Evolutionary conservation across 1,284 basidiomycete genomes (phyloP).

Genomic region (Trichosporon asahii): DNA sequence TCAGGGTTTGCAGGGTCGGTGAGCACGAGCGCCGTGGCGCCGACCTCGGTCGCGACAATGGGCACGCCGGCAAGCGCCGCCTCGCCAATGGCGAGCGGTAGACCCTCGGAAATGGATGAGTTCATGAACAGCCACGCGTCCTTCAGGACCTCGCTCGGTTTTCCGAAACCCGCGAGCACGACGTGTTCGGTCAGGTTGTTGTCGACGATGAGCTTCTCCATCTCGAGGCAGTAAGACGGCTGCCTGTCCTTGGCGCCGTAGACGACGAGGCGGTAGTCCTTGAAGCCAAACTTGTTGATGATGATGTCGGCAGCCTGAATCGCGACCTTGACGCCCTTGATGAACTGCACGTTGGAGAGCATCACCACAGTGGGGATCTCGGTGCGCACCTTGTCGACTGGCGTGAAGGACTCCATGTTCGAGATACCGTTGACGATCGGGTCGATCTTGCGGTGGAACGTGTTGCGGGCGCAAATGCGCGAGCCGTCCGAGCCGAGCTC

Average conservation of each 20-base stretch:
- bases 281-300: conserved; percentile 22
- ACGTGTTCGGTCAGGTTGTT: conserved; percentile 16
- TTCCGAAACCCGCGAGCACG: conserved; percentile 19
- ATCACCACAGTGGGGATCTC: conserved; percentile 20
- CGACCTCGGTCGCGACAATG: conserved; percentile 24
- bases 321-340: conserved; percentile 23
- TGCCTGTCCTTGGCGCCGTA: conserved; percentile 23
- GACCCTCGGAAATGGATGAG: conserved; percentile 22
- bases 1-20: conserved; percentile 15
- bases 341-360: conserved; percentile 23
- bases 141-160: conserved; percentile 20
- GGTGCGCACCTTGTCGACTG: conserved; percentile 18
- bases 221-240: conserved; percentile 21
- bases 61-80: conserved; percentile 21
- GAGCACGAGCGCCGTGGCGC: conserved; percentile 19
- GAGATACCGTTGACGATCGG: conserved; percentile 22
- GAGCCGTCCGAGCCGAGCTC: conserved; percentile 19
- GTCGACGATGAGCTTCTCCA: conserved; percentile 21
- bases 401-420: conserved; percentile 21
- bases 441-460: conserved; percentile 21
- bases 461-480: conserved; percentile 14
- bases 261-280: conserved; percentile 20
- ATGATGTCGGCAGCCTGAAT: conserved; percentile 24
- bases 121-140: conserved; percentile 24
- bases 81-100: conserved; percentile 20